phyloP scores from a whole-genome alignment of 2,329 filamentous ascomycete species.

The Ophiostoma tasmaniense region DNA sequence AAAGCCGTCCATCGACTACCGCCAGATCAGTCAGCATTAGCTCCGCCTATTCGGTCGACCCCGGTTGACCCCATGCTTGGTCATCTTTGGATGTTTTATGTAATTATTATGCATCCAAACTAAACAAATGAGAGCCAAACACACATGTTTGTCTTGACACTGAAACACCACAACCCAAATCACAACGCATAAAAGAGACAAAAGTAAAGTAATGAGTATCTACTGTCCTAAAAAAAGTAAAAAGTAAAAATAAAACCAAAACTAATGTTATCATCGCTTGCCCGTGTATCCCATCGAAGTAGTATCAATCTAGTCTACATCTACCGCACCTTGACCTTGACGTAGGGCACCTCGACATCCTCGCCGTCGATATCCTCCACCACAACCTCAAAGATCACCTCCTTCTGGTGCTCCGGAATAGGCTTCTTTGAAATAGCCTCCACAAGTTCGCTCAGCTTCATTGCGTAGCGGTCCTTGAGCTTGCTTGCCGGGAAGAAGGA shows the following conservation, averaged over 20 bases:
- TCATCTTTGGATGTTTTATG: neutral
- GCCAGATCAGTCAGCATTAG: neutral
- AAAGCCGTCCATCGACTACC: slow-evolving; percentile 5
- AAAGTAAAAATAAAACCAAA: neutral
- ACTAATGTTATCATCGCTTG: neutral
- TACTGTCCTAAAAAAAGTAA: neutral
- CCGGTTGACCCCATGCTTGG: neutral
- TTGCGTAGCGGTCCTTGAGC: slow-evolving; percentile 69
- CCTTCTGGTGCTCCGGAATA: slow-evolving; percentile 84
- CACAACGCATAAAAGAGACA: neutral
- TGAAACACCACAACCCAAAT: too few relatives aligned
- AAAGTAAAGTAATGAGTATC: neutral
- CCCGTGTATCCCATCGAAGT: neutral
- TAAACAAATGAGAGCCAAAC: too few relatives aligned
- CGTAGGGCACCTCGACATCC: slow-evolving; percentile 94
- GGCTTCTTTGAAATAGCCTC: slow-evolving; percentile 86
- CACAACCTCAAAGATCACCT: slow-evolving; percentile 93
- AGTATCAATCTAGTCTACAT: slow-evolving; percentile 22
- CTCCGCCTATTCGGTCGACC: neutral
- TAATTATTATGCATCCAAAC: too few relatives aligned
- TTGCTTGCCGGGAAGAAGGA: slow-evolving; percentile 76
- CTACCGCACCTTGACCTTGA: slow-evolving; percentile 68
- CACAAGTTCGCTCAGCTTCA: slow-evolving; percentile 84
- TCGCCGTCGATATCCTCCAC: slow-evolving; percentile 81
- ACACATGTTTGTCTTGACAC: too few relatives aligned